phyloP scores from a whole-genome alignment of 805 yeast genomes.

The Candida wancherniae region DNA sequence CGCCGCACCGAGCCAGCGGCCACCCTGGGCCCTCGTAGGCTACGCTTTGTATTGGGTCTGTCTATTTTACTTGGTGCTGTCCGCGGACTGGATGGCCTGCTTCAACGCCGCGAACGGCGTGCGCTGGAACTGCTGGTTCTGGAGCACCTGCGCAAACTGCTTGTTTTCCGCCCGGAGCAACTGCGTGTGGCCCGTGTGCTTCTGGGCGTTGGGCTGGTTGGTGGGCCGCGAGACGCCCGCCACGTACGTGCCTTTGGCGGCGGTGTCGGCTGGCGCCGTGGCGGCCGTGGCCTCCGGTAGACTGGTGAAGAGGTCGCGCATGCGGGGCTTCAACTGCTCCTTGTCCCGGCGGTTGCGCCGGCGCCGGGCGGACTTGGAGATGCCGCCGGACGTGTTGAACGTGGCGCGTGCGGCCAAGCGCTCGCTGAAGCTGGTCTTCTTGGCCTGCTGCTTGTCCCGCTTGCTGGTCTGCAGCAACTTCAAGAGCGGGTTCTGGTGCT shows the following conservation, averaged over 20 bases:
- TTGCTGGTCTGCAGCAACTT: constrained; percentile 50
- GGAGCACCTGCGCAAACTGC: constrained; percentile 55
- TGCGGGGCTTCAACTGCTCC: constrained; percentile 62
- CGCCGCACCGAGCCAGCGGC: too few relatives aligned
- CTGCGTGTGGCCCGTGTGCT: constrained; percentile 34
- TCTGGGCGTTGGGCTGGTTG: constrained; percentile 51
- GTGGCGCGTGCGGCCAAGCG: constrained; percentile 24
- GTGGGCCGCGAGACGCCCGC: constrained; percentile 19
- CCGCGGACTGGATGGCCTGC: constrained; percentile 43
- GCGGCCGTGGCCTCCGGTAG: constrained; percentile 34
- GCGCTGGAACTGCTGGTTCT: constrained; percentile 48
- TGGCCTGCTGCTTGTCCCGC: constrained; percentile 45
- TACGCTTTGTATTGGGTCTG: too few relatives aligned
- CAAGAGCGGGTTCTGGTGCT: constrained; percentile 41
- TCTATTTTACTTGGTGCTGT: too few relatives aligned
- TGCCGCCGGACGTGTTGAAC: constrained; percentile 37
- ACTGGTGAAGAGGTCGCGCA: constrained; percentile 57
- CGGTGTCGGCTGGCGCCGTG: constrained; percentile 9
- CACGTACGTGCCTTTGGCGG: constrained; percentile 17
- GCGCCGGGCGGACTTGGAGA: constrained; percentile 63
- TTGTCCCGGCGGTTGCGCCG: constrained; percentile 57
- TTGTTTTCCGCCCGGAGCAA: constrained; percentile 55
- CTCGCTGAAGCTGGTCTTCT: constrained; percentile 34
- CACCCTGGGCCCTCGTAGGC: too few relatives aligned
- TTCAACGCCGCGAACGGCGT: constrained; percentile 65